Conservation (phyloP, 164 flowering plant species). For the Tetrastigma voinierianum region DNA sequence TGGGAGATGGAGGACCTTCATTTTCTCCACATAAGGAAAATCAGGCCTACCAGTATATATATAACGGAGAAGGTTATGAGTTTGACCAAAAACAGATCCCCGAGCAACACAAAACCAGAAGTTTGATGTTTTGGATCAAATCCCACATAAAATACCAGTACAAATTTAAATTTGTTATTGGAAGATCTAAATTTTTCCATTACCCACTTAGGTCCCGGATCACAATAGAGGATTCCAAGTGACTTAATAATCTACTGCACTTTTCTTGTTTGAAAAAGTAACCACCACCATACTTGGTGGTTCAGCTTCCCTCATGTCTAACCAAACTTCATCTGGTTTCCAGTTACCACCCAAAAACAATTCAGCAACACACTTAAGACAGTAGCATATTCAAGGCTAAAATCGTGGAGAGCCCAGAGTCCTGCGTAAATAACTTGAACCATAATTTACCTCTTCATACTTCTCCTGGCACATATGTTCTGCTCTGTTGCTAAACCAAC, state of each 20-base stretch:
- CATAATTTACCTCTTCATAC: conserved; percentile 57
- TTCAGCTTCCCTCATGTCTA: not conserved
- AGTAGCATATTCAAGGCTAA: not conserved
- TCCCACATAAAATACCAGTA: too few species aligned
- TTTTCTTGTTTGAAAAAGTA: too few species aligned
- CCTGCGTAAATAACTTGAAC: not conserved
- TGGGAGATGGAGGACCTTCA: too few species aligned
- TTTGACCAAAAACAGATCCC: too few species aligned
- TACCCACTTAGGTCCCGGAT: not conserved
- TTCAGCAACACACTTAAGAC: not conserved
- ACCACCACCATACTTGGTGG: not conserved
- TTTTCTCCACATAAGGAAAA: too few species aligned
- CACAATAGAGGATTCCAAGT: not conserved
- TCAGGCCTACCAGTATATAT: too few species aligned
- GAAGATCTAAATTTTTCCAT: not conserved
- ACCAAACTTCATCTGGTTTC: not conserved
- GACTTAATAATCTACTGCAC: too few species aligned
- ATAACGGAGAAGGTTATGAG: too few species aligned
- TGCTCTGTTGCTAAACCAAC: conserved; percentile 63
- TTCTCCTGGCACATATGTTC: conserved; percentile 50
- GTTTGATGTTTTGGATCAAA: too few species aligned
- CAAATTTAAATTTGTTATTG: too few species aligned
- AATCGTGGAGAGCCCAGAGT: not conserved
- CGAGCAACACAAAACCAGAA: too few species aligned
- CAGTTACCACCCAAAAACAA: not conserved